These are phyloP conservation scores for Arabis hirsuta DNA, from an alignment of 345 rosid species.

Conservation along the genomic window DNA sequence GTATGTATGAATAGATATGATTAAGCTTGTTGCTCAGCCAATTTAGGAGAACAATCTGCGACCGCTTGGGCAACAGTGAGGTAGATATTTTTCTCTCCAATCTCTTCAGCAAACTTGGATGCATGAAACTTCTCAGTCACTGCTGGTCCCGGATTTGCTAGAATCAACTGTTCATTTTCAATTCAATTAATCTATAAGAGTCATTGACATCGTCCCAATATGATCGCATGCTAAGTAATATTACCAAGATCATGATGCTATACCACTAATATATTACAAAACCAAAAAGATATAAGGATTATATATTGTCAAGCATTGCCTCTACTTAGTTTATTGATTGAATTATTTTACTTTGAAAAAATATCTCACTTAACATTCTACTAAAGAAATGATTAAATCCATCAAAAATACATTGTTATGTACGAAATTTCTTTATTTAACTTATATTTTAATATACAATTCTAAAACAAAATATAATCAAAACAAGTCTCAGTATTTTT, in stretches of 20 bases:
- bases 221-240: not conserved
- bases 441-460: not conserved
- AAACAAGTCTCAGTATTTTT: not conserved
- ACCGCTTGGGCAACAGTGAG: conserved; percentile 74
- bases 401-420: not conserved
- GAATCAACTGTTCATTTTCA: conserved; percentile 53
- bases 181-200: not conserved
- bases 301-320: not conserved
- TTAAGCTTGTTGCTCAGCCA: conserved; percentile 51
- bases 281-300: not conserved
- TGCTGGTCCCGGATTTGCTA: conserved; percentile 80
- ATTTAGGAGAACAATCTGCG: conserved; percentile 50
- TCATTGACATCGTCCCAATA: not conserved
- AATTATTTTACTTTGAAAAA: not conserved
- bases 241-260: not conserved
- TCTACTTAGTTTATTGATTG: not conserved
- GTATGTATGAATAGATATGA: not conserved
- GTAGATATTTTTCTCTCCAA: conserved; percentile 67
- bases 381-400: not conserved
- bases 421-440: not conserved
- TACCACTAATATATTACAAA: not conserved
- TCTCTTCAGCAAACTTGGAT: conserved; percentile 49
- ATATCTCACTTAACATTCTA: not conserved
- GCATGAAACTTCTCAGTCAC: conserved; percentile 76
- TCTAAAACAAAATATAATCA: not conserved